Conservation (phyloP, 164 flowering plant species). For the Stephania japonica region DNA sequence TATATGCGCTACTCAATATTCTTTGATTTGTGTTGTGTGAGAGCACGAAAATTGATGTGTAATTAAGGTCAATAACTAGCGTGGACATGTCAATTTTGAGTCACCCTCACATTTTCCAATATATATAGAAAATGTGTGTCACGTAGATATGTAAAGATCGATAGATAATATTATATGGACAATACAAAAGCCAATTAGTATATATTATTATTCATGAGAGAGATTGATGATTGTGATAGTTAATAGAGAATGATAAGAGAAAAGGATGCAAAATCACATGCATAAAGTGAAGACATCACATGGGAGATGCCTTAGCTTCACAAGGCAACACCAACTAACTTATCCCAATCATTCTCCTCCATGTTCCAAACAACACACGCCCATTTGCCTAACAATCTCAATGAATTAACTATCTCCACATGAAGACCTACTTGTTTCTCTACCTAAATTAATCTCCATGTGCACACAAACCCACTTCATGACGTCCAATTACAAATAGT, state of each 20-base stretch:
- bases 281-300: constrained; percentile 36
- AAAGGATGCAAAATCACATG: constrained; percentile 30
- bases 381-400: constrained; percentile 9
- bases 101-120: too few relatives aligned
- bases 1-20: too few relatives aligned
- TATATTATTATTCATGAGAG: too few relatives aligned
- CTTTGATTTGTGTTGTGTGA: too few relatives aligned
- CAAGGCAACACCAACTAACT: constrained; percentile 23
- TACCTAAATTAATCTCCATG: constrained; percentile 25
- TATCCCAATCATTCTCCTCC: constrained; percentile 26
- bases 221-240: constrained; percentile 19
- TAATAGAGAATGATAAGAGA: constrained; percentile 3
- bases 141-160: not conserved
- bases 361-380: constrained; percentile 23
- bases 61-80: too few relatives aligned
- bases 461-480: constrained; percentile 20
- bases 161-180: not conserved
- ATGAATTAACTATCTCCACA: constrained; percentile 11
- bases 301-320: constrained; percentile 34
- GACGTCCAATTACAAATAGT: not conserved
- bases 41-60: too few relatives aligned
- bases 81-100: too few relatives aligned
- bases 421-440: constrained; percentile 24
- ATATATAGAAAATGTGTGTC: too few relatives aligned
- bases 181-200: not conserved